Conservation (phyloP, 2,329 filamentous ascomycete species). For the Xylariales sp. region DNA sequence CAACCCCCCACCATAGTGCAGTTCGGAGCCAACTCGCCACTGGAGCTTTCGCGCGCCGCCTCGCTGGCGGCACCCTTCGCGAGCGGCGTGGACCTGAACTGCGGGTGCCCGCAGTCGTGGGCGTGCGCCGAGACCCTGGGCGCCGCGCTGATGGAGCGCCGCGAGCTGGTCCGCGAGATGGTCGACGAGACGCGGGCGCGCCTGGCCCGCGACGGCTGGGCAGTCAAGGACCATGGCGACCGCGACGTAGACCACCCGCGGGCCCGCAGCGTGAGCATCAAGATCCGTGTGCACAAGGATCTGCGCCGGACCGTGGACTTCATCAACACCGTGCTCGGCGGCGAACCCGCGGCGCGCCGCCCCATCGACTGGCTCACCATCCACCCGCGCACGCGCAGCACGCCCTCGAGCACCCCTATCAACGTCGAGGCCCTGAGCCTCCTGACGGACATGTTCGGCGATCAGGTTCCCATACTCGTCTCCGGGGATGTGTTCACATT, state of each 20-base stretch:
- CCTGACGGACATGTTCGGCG: constrained; percentile 46
- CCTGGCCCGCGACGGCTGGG: constrained; percentile 50
- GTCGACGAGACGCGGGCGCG: constrained; percentile 51
- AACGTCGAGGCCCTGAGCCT: constrained; percentile 56
- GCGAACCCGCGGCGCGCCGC: constrained; percentile 31
- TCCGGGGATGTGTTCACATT: constrained; percentile 68
- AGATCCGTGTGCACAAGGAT: constrained; percentile 66
- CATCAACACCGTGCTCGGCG: constrained; percentile 56
- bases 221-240: constrained; percentile 38
- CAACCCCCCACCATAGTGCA: constrained; percentile 62
- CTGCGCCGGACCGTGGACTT: constrained; percentile 58
- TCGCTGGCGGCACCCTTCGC: constrained; percentile 57
- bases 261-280: constrained; percentile 61
- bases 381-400: constrained; percentile 60
- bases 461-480: constrained; percentile 57
- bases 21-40: constrained; percentile 59
- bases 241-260: constrained; percentile 35
- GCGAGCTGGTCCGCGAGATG: constrained; percentile 63
- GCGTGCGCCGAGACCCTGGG: constrained; percentile 65
- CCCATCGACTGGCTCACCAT: constrained; percentile 67
- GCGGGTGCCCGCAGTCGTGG: constrained; percentile 70
- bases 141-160: constrained; percentile 63
- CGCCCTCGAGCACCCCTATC: constrained; percentile 58
- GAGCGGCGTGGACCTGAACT: constrained; percentile 66
- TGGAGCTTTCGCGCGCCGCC: constrained; percentile 59